Evolutionary conservation across 2,329 filamentous ascomycete species (phyloP).

Genomic region (Sporothrix brasiliensis): DNA sequence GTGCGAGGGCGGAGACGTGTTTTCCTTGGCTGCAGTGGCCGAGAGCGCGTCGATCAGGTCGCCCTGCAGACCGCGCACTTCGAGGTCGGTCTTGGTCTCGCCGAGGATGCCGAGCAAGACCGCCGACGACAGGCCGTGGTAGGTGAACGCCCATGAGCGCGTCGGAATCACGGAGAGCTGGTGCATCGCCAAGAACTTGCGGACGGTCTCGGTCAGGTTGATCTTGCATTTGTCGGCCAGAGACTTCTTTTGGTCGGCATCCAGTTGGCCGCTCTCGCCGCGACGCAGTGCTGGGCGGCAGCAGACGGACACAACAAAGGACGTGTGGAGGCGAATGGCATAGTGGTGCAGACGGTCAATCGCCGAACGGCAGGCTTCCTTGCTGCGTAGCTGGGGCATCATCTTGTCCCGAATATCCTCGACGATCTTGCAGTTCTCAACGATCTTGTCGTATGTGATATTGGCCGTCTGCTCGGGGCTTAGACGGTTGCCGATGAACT

Average conservation of each 20-base stretch:
- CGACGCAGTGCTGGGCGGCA: conserved; percentile 64
- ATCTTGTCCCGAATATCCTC: conserved; percentile 56
- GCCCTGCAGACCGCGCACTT: conserved; percentile 65
- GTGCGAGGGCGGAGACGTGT: conserved; percentile 55
- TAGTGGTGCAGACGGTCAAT: conserved; percentile 66
- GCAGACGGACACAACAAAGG: conserved; percentile 66
- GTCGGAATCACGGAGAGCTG: conserved; percentile 68
- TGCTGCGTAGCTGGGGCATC: conserved; percentile 57
- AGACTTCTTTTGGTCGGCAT: conserved; percentile 55
- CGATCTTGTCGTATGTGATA: conserved; percentile 58
- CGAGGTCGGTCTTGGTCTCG: conserved; percentile 65
- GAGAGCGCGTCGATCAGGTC: conserved; percentile 66
- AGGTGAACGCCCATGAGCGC: conserved; percentile 69
- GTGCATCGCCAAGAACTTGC: conserved; percentile 71
- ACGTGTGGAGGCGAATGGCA: conserved; percentile 65
- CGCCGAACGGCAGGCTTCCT: conserved; percentile 65
- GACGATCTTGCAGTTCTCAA: conserved; percentile 60
- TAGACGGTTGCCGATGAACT: conserved; percentile 61
- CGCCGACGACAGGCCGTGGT: conserved; percentile 67
- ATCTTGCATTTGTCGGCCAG: conserved; percentile 63
- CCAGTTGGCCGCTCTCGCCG: conserved; percentile 53
- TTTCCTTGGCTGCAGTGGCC: conserved; percentile 65
- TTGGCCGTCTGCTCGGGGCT: conserved; percentile 57
- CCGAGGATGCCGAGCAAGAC: conserved; percentile 65
- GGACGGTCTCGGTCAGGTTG: conserved; percentile 66